A percentile compares a stretch with the other conserved stretches of the same genome.
Evolutionary conservation across 2,329 filamentous ascomycete genomes (phyloP).

Genomic region (Fusarium chuoi): DNA sequence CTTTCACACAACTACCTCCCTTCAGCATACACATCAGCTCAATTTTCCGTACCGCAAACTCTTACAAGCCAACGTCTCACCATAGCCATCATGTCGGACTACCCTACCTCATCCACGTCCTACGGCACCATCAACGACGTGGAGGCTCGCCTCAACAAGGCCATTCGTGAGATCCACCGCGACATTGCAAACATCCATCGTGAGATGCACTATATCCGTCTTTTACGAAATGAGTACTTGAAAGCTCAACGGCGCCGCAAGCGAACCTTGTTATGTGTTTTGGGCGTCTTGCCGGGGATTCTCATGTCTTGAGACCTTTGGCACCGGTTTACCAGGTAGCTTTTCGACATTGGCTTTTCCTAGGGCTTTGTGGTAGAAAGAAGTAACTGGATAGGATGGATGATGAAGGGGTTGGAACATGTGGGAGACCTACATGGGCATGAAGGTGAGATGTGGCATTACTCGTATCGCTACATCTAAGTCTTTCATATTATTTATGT

Average conservation of each 20-base stretch:
- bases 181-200: accelerated
- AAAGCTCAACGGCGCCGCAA: neutral
- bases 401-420: too few species aligned
- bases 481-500: neutral
- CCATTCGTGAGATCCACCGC: neutral
- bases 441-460: too few species aligned
- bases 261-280: neutral
- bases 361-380: too few species aligned
- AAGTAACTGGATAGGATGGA: too few species aligned
- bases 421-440: too few species aligned
- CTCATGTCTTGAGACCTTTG: neutral
- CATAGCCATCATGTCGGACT: neutral
- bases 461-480: neutral
- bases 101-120: too few species aligned
- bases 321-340: neutral
- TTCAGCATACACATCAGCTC: neutral
- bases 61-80: neutral
- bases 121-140: neutral
- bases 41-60: neutral
- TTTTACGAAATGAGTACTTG: neutral
- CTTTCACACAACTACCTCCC: neutral
- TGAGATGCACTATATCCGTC: accelerated
- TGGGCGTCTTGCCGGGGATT: neutral
- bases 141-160: neutral
- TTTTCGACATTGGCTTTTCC: too few species aligned